Percentiles rank a stretch among this genome's conserved stretches.
phyloP scores from a whole-genome alignment of 1,284 basidiomycete genomes.

The Vanrija pseudolonga region DNA sequence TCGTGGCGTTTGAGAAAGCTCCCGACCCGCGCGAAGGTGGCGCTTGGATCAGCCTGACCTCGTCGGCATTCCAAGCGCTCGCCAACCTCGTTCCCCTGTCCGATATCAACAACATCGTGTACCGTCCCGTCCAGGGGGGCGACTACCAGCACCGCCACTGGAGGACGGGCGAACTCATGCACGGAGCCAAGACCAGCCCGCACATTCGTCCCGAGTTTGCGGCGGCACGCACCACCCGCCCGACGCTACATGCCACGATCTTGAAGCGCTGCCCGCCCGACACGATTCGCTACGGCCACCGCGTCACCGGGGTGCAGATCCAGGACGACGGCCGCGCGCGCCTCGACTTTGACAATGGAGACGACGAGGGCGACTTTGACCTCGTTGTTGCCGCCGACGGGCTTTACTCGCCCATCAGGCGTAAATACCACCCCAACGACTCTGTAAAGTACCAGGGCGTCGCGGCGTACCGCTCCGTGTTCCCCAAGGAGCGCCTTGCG shows the following conservation, averaged over 20 bases:
- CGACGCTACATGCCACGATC: not conserved
- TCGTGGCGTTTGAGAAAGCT: constrained; percentile 8
- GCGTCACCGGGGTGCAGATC: not conserved
- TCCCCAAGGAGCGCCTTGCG: constrained; percentile 19
- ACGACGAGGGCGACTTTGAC: constrained; percentile 18
- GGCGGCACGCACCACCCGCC: not conserved
- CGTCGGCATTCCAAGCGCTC: not conserved
- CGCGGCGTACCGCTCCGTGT: constrained; percentile 25
- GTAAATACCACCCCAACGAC: constrained; percentile 25
- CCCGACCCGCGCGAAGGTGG: constrained; percentile 6
- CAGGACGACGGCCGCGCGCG: no score
- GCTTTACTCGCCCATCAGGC: constrained; percentile 29
- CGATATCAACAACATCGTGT: not conserved
- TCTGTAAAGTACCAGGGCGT: constrained; percentile 26
- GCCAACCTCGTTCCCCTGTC: not conserved
- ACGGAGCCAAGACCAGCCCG: not conserved
- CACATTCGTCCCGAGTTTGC: not conserved
- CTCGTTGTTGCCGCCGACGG: constrained; percentile 34
- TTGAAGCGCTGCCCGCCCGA: not conserved
- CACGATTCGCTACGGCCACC: not conserved
- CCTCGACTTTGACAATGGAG: constrained; percentile 21
- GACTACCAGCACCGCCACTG: not conserved
- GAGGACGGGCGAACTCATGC: not conserved
- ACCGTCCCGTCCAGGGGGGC: not conserved
- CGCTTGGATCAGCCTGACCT: not conserved